Conservation (phyloP, 192 early-diverging fungal species). For the Podochytrium sp. region DNA sequence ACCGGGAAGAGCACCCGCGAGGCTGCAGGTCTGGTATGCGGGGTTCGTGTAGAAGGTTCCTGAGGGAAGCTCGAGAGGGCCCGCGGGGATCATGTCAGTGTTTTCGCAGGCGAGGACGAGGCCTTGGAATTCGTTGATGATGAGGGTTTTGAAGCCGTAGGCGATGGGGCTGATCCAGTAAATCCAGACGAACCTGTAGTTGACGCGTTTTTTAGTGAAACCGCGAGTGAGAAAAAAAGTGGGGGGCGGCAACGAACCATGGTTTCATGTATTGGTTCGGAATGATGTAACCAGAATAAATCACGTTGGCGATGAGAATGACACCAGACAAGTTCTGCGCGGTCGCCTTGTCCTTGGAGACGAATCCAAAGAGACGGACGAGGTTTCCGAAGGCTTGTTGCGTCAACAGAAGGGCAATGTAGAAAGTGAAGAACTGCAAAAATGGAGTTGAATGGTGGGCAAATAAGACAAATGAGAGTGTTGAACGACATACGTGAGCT, state of each 20-base stretch:
- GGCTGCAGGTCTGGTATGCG: constrained; percentile 64
- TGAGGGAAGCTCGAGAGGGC: constrained; percentile 26
- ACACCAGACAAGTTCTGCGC: constrained; percentile 57
- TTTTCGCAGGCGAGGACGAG: constrained; percentile 17
- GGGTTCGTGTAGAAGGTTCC: constrained; percentile 45
- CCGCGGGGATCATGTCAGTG: constrained; percentile 47
- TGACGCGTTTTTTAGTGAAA: background rate
- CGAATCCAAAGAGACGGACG: constrained; percentile 60
- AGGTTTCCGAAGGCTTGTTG: constrained; percentile 60
- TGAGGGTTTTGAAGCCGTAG: constrained; percentile 61
- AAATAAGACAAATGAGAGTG: background rate
- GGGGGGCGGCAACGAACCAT: constrained; percentile 59
- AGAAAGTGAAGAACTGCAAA: constrained; percentile 59
- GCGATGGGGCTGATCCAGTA: constrained; percentile 70
- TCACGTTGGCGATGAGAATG: constrained; percentile 51
- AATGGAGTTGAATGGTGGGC: background rate
- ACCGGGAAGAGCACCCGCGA: constrained; percentile 68
- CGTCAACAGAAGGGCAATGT: constrained; percentile 54
- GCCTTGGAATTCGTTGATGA: constrained; percentile 67
- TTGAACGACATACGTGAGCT: constrained; percentile 13
- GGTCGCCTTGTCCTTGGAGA: constrained; percentile 50
- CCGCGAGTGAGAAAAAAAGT: background rate
- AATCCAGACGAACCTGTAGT: constrained; percentile 28
- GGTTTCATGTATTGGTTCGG: constrained; percentile 61
- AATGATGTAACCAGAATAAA: constrained; percentile 69